Percentiles rank a stretch among this genome's conserved stretches.
Conservation (phyloP, 2,329 filamentous ascomycete species). For the Zasmidium cellare region DNA sequence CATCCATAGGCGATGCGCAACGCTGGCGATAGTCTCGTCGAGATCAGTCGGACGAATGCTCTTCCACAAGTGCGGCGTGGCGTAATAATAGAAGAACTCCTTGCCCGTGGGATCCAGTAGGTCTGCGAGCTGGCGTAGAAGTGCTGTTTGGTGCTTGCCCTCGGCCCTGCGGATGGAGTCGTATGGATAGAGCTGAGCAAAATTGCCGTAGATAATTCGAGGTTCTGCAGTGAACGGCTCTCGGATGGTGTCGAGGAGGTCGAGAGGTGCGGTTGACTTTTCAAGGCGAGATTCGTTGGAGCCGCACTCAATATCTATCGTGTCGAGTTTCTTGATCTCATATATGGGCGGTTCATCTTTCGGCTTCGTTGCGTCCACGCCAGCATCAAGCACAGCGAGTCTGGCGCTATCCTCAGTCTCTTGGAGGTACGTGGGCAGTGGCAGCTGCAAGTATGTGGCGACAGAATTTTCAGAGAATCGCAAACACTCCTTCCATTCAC, state of each 20-base stretch:
- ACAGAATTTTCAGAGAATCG: conserved; percentile 19
- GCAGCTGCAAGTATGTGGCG: conserved; percentile 13
- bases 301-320: not conserved
- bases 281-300: not conserved
- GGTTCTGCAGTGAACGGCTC: conserved; percentile 11
- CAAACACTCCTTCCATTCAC: conserved; percentile 14
- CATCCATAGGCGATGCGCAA: conserved; percentile 17
- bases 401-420: not conserved
- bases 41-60: conserved; percentile 11
- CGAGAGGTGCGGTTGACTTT: not conserved
- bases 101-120: conserved; percentile 17
- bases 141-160: conserved; percentile 17
- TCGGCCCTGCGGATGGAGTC: conserved; percentile 12
- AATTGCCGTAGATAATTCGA: conserved; percentile 22
- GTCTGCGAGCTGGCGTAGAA: conserved; percentile 23
- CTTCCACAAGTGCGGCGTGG: conserved; percentile 20
- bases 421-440: not conserved
- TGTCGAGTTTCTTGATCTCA: not conserved
- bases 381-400: too few relatives aligned
- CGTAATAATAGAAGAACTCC: conserved; percentile 22
- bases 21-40: conserved; percentile 15
- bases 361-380: too few relatives aligned
- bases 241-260: conserved; percentile 17
- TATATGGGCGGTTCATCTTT: too few relatives aligned
- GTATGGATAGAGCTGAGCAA: conserved; percentile 18